A percentile compares a stretch with the other conserved stretches of the same genome.
phyloP scores from a whole-genome alignment of 345 rosid species.

The Eucalyptus shirleyi region DNA sequence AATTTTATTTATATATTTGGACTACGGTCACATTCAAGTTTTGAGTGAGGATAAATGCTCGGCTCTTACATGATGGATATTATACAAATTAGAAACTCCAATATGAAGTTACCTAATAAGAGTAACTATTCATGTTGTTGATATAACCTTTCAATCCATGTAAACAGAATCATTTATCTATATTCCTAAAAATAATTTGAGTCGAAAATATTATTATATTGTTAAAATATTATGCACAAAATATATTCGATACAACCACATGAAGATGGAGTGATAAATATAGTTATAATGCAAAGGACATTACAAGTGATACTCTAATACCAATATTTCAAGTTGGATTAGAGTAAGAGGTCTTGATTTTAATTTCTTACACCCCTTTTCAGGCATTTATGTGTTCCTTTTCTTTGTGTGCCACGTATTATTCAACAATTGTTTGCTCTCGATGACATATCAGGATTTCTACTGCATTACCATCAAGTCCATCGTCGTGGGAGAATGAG shows the following conservation, averaged over 20 bases:
- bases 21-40: not conserved
- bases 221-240: not conserved
- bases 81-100: not conserved
- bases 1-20: not conserved
- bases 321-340: not conserved
- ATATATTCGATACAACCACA: not conserved
- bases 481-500: not conserved
- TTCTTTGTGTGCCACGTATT: not conserved
- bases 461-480: not conserved
- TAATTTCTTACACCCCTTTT: not conserved
- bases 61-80: not conserved
- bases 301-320: not conserved
- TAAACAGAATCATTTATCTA: not conserved
- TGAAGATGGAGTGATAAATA: not conserved
- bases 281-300: not conserved
- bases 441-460: not conserved
- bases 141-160: not conserved
- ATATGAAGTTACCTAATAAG: not conserved
- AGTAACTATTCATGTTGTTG: not conserved
- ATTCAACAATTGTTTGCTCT: not conserved
- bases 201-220: not conserved
- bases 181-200: not conserved
- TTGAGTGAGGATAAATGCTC: not conserved
- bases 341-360: not conserved
- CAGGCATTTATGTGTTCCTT: not conserved